A percentile compares a stretch with the other conserved stretches of the same genome.
Evolutionary conservation across 2,329 filamentous ascomycete genomes (phyloP).

Genomic region (Penicillium hordei): DNA sequence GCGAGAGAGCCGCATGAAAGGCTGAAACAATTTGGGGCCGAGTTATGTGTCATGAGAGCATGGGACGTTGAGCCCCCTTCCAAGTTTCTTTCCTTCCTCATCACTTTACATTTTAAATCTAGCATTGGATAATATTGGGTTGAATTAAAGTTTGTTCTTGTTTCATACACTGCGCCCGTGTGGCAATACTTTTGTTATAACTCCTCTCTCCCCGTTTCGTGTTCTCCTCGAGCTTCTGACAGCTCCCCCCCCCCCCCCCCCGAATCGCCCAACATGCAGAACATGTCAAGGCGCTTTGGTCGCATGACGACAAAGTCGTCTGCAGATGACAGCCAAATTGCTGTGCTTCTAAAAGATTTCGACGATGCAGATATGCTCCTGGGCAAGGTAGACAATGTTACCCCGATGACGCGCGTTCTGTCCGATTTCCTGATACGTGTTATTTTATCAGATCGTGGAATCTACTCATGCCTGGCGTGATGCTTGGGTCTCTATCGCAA

Average conservation of each 20-base stretch:
- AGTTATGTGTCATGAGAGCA: constrained; percentile 7
- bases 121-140: background rate
- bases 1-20: constrained; percentile 22
- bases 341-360: constrained; percentile 73
- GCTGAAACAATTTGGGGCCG: constrained; percentile 19
- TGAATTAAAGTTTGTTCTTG: background rate
- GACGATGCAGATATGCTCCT: constrained; percentile 76
- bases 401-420: constrained; percentile 8
- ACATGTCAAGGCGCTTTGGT: constrained; percentile 71
- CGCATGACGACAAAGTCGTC: constrained; percentile 65
- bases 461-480: constrained; percentile 75
- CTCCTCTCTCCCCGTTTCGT: background rate
- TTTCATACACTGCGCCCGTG: background rate
- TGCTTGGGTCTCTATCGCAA: constrained; percentile 71
- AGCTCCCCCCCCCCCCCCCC: too few relatives aligned
- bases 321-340: constrained; percentile 74
- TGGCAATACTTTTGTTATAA: background rate
- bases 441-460: constrained; percentile 64
- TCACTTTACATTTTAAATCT: background rate
- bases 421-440: constrained; percentile 8
- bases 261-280: constrained; percentile 37
- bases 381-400: constrained; percentile 57
- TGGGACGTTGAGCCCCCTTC: background rate
- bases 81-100: background rate
- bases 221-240: background rate